phyloP scores from a whole-genome alignment of 2,329 filamentous ascomycete genomes.

The Pseudogymnoascus sp. region DNA sequence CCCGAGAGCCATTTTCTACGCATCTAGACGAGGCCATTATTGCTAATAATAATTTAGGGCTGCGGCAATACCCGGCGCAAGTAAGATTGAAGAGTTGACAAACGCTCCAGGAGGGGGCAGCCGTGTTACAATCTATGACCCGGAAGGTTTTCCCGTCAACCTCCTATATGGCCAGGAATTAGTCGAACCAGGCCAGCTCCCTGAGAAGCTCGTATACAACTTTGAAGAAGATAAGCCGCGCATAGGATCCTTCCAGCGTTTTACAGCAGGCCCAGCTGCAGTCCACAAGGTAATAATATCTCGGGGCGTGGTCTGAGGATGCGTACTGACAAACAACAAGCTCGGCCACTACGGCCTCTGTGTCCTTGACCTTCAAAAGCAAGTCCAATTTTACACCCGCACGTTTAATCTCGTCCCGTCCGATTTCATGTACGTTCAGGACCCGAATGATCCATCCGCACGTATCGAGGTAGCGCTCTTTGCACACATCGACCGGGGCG shows the following conservation, averaged over 20 bases:
- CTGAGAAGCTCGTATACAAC: slow-evolving; percentile 41
- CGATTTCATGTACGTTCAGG: slow-evolving; percentile 30
- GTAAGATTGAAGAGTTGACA: slow-evolving; percentile 39
- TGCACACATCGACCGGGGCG: slow-evolving; percentile 48
- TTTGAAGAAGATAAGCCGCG: slow-evolving; percentile 45
- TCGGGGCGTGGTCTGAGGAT: slow-evolving; percentile 33
- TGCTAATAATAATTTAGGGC: slow-evolving; percentile 27
- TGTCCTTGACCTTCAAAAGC: slow-evolving; percentile 44
- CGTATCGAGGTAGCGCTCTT: slow-evolving; percentile 42
- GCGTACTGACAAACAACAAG: slow-evolving; percentile 31
- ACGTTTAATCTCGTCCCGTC: slow-evolving; percentile 48
- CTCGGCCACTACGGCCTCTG: slow-evolving; percentile 50
- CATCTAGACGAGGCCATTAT: neutral
- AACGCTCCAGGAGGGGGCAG: slow-evolving; percentile 49
- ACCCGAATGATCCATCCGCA: slow-evolving; percentile 14
- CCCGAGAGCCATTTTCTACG: neutral
- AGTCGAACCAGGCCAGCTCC: slow-evolving; percentile 34
- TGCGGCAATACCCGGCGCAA: slow-evolving; percentile 41
- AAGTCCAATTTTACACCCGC: slow-evolving; percentile 43
- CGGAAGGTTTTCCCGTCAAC: slow-evolving; percentile 52
- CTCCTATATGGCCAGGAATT: slow-evolving; percentile 49
- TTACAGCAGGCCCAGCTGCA: slow-evolving; percentile 42
- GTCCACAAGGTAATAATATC: slow-evolving; percentile 38
- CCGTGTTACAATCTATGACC: slow-evolving; percentile 46
- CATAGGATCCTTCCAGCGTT: slow-evolving; percentile 45